Evolutionary conservation across 352 stramenopile species (phyloP), one percentile per base, ranked within the genome.

Genomic region (Pythium guiyangense): DNA sequence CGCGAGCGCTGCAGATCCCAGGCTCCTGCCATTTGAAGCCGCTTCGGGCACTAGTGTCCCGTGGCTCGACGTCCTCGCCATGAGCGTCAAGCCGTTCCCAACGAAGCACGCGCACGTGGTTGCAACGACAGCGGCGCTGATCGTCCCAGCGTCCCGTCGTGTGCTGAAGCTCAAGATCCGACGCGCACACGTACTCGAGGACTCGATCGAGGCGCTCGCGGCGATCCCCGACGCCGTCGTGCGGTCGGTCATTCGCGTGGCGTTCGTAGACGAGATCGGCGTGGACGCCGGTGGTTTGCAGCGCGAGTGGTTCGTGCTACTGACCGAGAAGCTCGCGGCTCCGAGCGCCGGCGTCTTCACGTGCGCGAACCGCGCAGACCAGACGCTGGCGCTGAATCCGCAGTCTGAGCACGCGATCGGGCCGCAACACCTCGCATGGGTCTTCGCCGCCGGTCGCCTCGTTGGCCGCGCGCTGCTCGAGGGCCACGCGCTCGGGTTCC

Each of bases 401-500:
- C 15, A 45, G 14, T n/a, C n/a, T 15, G 43, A 73, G 64, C 34
- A 60, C 67, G 25, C 63, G 66, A 44, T 73, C 59, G 22, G 42
- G 40, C 35, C 6, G 6, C 47, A 50, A 11, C 37, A 55, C 20
- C 5, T 31, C 4, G 37, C 53, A n/a, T 54, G 25, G n/a, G n/a
- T n/a, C 31, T 92, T 97, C 35, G 75, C 76, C 25, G 63, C 64
- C 4, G 73, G 72, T 35, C 64, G 72, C 22, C 46, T 83, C 3
- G 49, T 84, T 12, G 71, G 71, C 29, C 62, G 67, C n/a, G 63
- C 71, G 12, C 34, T 79, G 27, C 55, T 83, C 4, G 93, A 98
- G 65, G 75, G 84, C 35, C 90, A 97, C 43, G 64, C 97, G 35
- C 75, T 98, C 0, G 69, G 75, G 40, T 88, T 90, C 34, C 93